Evolutionary conservation across 2,329 filamentous ascomycete genomes (phyloP), one percentile per base, ranked within the genome.

Genomic region (Lachnellula occidentalis): DNA sequence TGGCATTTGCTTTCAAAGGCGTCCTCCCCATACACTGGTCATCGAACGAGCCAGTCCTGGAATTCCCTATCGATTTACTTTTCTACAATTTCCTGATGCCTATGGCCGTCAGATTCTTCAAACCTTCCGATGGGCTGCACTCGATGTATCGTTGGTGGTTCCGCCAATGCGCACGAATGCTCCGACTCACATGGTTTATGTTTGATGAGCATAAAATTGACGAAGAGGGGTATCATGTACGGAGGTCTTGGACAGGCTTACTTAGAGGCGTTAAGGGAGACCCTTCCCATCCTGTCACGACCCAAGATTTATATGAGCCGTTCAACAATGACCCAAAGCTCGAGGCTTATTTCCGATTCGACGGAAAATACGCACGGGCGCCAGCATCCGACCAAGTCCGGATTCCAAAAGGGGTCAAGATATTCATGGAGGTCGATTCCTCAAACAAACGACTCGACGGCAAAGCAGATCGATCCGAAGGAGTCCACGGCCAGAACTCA

Each of bases 41-140:
- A 2, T 92, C 90, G 1, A 92, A 92, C 60, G 89, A 95, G 63
- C 92, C 94, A 0, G 87, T 95, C 0, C 77, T 97, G 47, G 94
- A 97, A 68, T 97, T 99, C 61, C 94, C 94, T 0, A 83, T 96
- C 57, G 92, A 99, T 67, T 77, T 99, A 2, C 76, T 99, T 15
- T 94, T 97, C 69, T 99, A 96, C 78, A 97, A 97, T 71, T 95
- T 96, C 69, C 76, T 96, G 46, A 94, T 96, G 77, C 94, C 94
- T 0, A 74, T 96, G 48, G 85, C 92, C 12, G 83, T 97, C 62
- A 87, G 83, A 63, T 85, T 90, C 63, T 86, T 96, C 71, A 89
- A 88, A 67, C 92, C 92, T 2, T 90, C 89, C 50, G 88, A 95
- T 66, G 87, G 83, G 0, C 76, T 99, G 3, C 88, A 95, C 63